Percentiles rank a stretch among this genome's conserved stretches.
Evolutionary conservation across 2,329 filamentous ascomycete species (phyloP).

Genomic region (Xylariales sp.): DNA sequence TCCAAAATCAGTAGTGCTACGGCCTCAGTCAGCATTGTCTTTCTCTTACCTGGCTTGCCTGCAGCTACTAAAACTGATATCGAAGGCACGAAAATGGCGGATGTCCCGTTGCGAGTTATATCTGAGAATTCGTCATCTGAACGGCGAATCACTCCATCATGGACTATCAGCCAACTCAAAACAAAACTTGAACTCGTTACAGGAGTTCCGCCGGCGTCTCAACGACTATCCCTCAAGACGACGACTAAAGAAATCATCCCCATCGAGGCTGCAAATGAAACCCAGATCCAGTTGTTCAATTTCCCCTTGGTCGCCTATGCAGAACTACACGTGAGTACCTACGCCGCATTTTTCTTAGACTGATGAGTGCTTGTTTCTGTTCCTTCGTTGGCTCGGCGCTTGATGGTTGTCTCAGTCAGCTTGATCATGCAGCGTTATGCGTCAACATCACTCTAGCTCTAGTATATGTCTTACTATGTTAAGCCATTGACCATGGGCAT

Average conservation of each 20-base stretch:
- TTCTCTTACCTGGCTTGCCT: too few species aligned
- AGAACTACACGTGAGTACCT: constrained; percentile 72
- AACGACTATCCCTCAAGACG: constrained; percentile 69
- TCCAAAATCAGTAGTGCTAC: too few species aligned
- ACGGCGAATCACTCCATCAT: constrained; percentile 85
- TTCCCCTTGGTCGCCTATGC: constrained; percentile 71
- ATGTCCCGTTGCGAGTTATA: constrained; percentile 69
- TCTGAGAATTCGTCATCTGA: constrained; percentile 79
- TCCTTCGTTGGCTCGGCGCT: background rate
- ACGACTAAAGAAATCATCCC: constrained; percentile 56
- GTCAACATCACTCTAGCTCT: too few species aligned
- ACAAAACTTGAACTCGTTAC: constrained; percentile 88
- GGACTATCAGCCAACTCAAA: constrained; percentile 82
- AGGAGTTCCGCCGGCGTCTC: constrained; percentile 76
- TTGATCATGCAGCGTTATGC: too few species aligned
- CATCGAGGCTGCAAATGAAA: constrained; percentile 69
- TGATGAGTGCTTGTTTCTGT: too few species aligned
- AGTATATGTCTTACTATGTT: too few species aligned
- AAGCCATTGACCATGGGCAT: constrained; percentile 12
- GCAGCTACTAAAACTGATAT: too few species aligned
- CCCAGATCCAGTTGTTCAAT: constrained; percentile 56
- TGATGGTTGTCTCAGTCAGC: too few species aligned
- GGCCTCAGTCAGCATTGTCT: too few species aligned
- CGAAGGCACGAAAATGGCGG: constrained; percentile 63
- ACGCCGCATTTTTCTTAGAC: background rate